Conservation (phyloP, 2,329 filamentous ascomycete genomes). For the Colletotrichum karsti region DNA sequence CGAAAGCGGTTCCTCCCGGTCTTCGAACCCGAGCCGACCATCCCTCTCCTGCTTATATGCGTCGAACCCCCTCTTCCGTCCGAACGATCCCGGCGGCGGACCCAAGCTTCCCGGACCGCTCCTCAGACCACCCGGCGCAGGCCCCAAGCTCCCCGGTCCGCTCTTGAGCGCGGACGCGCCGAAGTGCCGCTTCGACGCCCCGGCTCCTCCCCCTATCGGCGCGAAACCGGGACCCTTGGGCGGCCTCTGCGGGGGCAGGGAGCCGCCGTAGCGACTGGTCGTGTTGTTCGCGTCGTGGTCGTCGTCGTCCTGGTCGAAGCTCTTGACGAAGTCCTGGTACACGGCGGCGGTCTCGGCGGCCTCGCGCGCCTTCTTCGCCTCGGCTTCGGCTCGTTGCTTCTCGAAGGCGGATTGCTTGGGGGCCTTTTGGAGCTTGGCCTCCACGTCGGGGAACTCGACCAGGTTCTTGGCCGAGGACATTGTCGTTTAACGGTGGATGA, state of each 20-base stretch:
- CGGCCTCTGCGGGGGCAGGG: slow-evolving; percentile 9
- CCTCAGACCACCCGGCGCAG: slow-evolving; percentile 57
- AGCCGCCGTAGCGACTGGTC: slow-evolving; percentile 25
- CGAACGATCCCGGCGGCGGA: slow-evolving; percentile 56
- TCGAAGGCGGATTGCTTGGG: slow-evolving; percentile 89
- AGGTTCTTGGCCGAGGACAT: slow-evolving; percentile 61
- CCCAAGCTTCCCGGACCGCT: slow-evolving; percentile 72
- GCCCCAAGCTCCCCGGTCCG: slow-evolving; percentile 70
- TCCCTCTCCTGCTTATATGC: slow-evolving; percentile 47
- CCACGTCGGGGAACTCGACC: slow-evolving; percentile 73
- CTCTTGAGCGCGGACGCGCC: slow-evolving; percentile 64
- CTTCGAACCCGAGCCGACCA: slow-evolving; percentile 48
- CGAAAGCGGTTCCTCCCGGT: slow-evolving; percentile 57
- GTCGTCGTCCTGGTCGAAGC: slow-evolving; percentile 70
- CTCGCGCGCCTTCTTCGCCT: slow-evolving; percentile 86
- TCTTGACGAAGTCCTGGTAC: slow-evolving; percentile 88
- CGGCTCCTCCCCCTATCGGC: slow-evolving; percentile 33
- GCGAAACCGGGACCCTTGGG: slow-evolving; percentile 35
- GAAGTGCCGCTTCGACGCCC: slow-evolving; percentile 70
- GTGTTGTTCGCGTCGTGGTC: slow-evolving; percentile 47
- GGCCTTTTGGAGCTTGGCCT: slow-evolving; percentile 80
- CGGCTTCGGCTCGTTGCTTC: slow-evolving; percentile 86
- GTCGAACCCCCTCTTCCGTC: slow-evolving; percentile 64
- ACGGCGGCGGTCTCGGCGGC: slow-evolving; percentile 88
- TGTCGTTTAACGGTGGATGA: slow-evolving; percentile 21